A percentile compares a stretch with the other conserved stretches of the same genome.
Evolutionary conservation across 306 rosid genomes (phyloP).

Genomic region (Purshia tridentata): DNA sequence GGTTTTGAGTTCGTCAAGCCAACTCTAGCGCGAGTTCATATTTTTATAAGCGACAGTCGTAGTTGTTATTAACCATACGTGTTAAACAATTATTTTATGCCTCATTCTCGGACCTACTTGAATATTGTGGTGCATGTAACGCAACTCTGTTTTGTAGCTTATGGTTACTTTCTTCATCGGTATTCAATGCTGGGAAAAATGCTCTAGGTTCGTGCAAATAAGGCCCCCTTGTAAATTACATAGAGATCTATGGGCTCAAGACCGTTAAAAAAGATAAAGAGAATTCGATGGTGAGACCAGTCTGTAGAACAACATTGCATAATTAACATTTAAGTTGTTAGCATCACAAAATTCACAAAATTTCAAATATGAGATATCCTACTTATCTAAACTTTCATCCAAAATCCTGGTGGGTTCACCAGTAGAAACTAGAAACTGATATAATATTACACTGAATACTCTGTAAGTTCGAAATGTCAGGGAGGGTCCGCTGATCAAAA

Average conservation of each 20-base stretch:
- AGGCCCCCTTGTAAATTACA: no score
- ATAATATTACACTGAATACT: not conserved
- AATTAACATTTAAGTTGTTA: not conserved
- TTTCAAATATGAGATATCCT: not conserved
- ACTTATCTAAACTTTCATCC: slow-evolving; percentile 1
- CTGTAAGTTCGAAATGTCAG: not conserved
- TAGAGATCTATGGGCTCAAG: no score
- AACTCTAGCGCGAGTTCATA: not conserved
- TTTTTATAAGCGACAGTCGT: not conserved
- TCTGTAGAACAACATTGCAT: not conserved
- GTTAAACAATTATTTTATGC: no score
- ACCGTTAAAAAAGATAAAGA: no score
- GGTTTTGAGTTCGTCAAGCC: slow-evolving; percentile 9
- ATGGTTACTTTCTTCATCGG: no score
- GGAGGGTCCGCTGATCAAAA: not conserved
- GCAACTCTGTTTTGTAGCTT: no score
- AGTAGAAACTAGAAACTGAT: slow-evolving; percentile 15
- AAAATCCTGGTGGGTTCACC: slow-evolving; percentile 5
- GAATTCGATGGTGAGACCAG: not conserved
- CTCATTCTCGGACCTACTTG: no score
- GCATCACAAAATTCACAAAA: not conserved
- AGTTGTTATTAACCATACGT: not conserved
- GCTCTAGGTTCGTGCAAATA: no score
- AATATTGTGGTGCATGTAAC: no score
- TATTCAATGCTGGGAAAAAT: no score